A percentile compares a stretch with the other conserved stretches of the same genome.
Evolutionary conservation across 129 eudicot species (phyloP).

Genomic region (Saposhnikovia divaricata): DNA sequence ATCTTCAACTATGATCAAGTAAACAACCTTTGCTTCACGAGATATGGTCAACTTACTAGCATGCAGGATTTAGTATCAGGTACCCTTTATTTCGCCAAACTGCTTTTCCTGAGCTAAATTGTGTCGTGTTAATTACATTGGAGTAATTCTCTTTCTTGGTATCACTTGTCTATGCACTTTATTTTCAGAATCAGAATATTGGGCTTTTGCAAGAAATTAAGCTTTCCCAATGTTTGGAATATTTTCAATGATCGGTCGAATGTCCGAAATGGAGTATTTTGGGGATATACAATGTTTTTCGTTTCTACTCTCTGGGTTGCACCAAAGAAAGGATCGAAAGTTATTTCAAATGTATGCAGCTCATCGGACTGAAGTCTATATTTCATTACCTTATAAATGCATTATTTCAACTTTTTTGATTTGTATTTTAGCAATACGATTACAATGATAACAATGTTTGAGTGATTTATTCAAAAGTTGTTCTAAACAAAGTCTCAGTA

Average conservation of each 20-base stretch:
- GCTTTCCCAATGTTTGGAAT: not conserved
- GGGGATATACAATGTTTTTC: not conserved
- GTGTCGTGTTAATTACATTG: not conserved
- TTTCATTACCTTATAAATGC: not conserved
- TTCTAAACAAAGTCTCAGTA: not conserved
- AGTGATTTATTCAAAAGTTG: not conserved
- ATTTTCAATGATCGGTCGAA: not conserved
- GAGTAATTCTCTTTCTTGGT: not conserved
- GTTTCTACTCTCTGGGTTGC: not conserved
- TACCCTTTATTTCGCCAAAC: not conserved
- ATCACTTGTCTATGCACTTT: not conserved
- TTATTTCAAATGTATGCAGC: not conserved
- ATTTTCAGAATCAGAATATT: not conserved
- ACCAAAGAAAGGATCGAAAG: not conserved
- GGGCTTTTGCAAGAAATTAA: not conserved
- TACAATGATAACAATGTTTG: not conserved
- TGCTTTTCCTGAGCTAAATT: not conserved
- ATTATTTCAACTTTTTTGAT: not conserved
- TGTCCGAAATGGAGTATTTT: not conserved
- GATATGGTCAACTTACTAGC: not conserved
- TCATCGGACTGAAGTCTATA: not conserved
- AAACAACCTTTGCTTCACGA: constrained; percentile 19
- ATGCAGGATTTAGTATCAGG: constrained; percentile 5
- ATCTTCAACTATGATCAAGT: constrained; percentile 86
- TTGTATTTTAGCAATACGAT: not conserved